Base-by-base conservation (phyloP, 164 flowering plant species). In the Piper longum region DNA sequence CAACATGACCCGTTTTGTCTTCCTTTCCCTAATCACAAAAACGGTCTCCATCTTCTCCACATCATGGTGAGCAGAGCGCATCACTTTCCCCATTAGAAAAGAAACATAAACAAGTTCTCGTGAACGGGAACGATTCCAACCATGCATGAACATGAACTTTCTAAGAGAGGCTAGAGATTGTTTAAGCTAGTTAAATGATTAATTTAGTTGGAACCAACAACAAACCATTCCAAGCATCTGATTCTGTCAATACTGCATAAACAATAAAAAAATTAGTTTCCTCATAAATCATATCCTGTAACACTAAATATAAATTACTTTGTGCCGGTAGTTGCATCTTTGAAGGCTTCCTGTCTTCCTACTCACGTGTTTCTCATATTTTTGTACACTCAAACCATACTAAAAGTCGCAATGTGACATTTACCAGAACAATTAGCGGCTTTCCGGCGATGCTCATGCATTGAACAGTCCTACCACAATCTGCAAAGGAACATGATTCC, bases 11-110 rank as follows among this genome's bases (percentile, higher is more conserved):
- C 12, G 41, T 57, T 48, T 48, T 48, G 60, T 57, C 41, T 16
- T 57, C 26, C 60, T 57, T 36, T 57, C 41, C 52, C 60, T 57
- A 57, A 57, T 41, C 14, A 57, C 60, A 26, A 57, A 57, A 57
- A 7, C 41, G 7, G 41, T 17, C 14, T 18, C 7, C 19, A 57
- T 39, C 40, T 57, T 57, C 60, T 26, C 42, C 26, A 14, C 26
- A 57, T 26, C 36, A 57, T 48, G 14, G 52, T 8, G 7, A 48
- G 52, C 52, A 48, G 9, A 12, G 9, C 11, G 3, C 52, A 9
- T 14, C 9, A 48, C 52, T 9, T 48, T 3, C 14, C 14, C 7
- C 11, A 48, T 9, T 9, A 48, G 11, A 14, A 48, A 48, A 9
- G 12, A 48, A 48, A 44, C 8, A 44, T 44, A 3, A 26, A 48